Base-by-base conservation (phyloP, 768 basidiomycete genomes). In the Suillus occidentalis region DNA sequence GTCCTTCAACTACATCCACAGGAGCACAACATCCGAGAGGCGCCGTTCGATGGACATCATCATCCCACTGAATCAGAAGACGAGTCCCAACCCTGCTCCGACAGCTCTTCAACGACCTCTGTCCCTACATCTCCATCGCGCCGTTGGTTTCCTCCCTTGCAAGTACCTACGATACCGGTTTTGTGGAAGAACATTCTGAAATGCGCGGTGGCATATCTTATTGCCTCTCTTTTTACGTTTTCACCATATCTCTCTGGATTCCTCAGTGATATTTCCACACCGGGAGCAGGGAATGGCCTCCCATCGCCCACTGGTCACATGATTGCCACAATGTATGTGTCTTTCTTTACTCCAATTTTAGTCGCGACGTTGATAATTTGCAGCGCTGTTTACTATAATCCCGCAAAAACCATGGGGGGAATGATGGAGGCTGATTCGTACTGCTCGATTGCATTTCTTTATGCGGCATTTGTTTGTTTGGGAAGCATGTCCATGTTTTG, bases 211-310 rank as follows among this genome's bases (percentile, higher is more conserved):
- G 92, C 96, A 0, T 99, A 99, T 76, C 87, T 94, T 68, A 77
- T 98, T 61, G 95, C 85, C 6, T 94, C 92, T 0, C 81, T 98
- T 13, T 99, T 99, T 83, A 99, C 97, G 1, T 99, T 94, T 72
- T 87, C 88, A 4, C 89, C 92, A 0, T 79, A 81, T 31, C 81
- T 99, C 14, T 89, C 95, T 12, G 81, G 82, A 9, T 76, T 92
- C 57, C 83, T 96, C 66, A 83, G 88, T 5, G 85, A 88, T 72
- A 68, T 89, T 66, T 79, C 85, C 8, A 80, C 84, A 5, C 80
- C 83, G 70, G 78, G 85, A 65, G 79, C 81, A 10, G 80, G 81
- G 18, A 72, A 71, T 6, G 75, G 76, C 20, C 75, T 76, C n/a
- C 91, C 92, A 2, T 87, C 89, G 16, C 88, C 90, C 12, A 89